These are phyloP conservation scores for Mortierella hygrophila DNA, from an alignment of 192 early-diverging fungal species.

Conservation along the genomic window DNA sequence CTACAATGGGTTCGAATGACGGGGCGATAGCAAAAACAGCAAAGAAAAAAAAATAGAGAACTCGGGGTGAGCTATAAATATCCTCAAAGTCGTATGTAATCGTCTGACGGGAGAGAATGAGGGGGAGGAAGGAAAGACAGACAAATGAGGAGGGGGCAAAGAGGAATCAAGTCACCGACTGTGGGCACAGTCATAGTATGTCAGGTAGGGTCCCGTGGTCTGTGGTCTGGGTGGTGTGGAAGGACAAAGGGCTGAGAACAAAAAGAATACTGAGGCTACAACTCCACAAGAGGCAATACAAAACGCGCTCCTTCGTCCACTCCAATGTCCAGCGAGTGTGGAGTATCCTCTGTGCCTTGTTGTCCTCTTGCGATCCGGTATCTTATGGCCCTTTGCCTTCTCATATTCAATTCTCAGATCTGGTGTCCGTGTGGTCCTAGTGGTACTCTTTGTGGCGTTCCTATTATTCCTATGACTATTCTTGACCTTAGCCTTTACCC, in stretches of 20 bases:
- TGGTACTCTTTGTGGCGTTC: no score
- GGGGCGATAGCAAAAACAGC: background rate
- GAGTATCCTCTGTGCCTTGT: no score
- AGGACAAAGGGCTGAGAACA: background rate
- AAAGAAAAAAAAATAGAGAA: slow-evolving; percentile 6
- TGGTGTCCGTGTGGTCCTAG: no score
- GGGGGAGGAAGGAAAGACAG: background rate
- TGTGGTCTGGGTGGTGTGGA: background rate
- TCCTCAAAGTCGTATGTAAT: slow-evolving; percentile 6
- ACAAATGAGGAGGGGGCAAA: background rate
- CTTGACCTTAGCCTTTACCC: no score
- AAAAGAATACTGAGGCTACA: background rate
- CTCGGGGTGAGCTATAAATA: slow-evolving; percentile 19
- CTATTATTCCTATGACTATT: no score
- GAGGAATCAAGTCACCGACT: slow-evolving; percentile 12
- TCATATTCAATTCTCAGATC: no score
- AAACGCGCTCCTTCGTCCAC: background rate
- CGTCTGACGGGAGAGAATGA: slow-evolving; percentile 4
- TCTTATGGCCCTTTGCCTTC: no score
- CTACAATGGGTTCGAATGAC: slow-evolving; percentile 29
- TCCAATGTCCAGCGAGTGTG: background rate
- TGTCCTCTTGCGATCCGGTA: no score
- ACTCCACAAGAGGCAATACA: background rate
- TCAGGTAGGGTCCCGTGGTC: background rate
- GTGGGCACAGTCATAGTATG: slow-evolving; percentile 1